A percentile compares a stretch with the other conserved stretches of the same genome.
phyloP scores from a whole-genome alignment of 2,329 filamentous ascomycete genomes.

The Cytospora chrysosperma region DNA sequence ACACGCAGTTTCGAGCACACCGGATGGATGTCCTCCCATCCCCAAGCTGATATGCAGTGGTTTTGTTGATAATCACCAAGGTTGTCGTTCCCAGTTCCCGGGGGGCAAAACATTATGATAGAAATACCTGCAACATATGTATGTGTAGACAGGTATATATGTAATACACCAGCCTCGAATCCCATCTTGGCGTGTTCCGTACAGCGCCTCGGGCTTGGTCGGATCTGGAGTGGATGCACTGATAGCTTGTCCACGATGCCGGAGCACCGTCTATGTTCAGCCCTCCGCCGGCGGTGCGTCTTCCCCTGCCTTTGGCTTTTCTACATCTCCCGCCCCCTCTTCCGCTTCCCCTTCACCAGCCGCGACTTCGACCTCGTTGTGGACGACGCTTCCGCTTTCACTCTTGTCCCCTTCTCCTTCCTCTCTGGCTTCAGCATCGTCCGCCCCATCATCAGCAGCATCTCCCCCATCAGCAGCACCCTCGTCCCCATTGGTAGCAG shows the following conservation, averaged over 20 bases:
- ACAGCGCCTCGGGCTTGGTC: neutral
- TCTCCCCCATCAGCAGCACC: slow-evolving; percentile 3
- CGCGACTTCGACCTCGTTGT: neutral
- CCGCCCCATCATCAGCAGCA: slow-evolving; percentile 5
- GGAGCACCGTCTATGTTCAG: neutral
- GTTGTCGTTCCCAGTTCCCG: slow-evolving; percentile 4
- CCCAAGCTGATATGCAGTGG: neutral
- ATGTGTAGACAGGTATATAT: slow-evolving; percentile 18
- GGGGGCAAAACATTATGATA: slow-evolving; percentile 17
- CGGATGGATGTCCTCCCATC: neutral
- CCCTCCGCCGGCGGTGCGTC: slow-evolving; percentile 6
- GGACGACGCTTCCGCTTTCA: slow-evolving; percentile 3
- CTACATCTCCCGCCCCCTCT: slow-evolving; percentile 13
- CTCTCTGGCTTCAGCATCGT: neutral
- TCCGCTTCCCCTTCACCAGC: slow-evolving; percentile 14
- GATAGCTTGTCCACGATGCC: slow-evolving; percentile 3
- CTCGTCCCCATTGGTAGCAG: slow-evolving; percentile 27
- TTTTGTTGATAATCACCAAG: neutral
- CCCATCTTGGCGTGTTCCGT: neutral
- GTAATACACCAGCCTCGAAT: slow-evolving; percentile 1
- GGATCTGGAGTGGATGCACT: slow-evolving; percentile 11
- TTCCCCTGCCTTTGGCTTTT: slow-evolving; percentile 17
- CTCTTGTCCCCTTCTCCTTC: slow-evolving; percentile 6
- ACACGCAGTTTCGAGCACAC: neutral
- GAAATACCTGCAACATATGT: slow-evolving; percentile 20